These are phyloP conservation scores for Russula olivacea DNA, from an alignment of 768 basidiomycete genomes.

Conservation along the genomic window DNA sequence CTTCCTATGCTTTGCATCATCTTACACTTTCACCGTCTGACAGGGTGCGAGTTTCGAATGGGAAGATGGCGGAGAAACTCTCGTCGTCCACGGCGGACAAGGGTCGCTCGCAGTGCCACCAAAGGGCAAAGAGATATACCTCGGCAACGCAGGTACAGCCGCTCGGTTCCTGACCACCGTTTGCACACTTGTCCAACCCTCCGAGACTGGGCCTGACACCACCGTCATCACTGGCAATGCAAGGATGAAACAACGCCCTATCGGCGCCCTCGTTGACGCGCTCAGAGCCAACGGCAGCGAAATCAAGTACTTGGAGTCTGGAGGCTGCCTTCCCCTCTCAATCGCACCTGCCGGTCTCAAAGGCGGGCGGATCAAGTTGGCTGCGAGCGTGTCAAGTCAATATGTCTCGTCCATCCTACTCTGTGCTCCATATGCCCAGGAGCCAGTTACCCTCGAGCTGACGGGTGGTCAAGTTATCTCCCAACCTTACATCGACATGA, in stretches of 20 bases:
- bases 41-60: conserved; percentile 89
- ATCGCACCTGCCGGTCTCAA: conserved; percentile 79
- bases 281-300: conserved; percentile 72
- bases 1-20: conserved; percentile 4
- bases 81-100: conserved; percentile 83
- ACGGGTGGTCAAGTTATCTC: conserved; percentile 95
- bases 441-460: conserved; percentile 83
- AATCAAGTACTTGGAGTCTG: conserved; percentile 70
- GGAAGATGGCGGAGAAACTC: conserved; percentile 95
- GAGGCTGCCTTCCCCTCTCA: conserved; percentile 83
- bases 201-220: conserved; percentile 36
- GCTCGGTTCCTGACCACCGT: conserved; percentile 97
- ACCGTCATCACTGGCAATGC: conserved; percentile 96
- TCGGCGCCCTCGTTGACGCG: conserved; percentile 90
- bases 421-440: conserved; percentile 86
- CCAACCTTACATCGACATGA: conserved; percentile 99
- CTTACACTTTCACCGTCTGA: conserved; percentile 4
- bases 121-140: conserved; percentile 83
- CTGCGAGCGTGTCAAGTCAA: conserved; percentile 94
- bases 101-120: conserved; percentile 74
- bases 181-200: conserved; percentile 73
- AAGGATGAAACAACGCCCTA: conserved; percentile 97
- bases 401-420: conserved; percentile 97
- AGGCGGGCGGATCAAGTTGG: conserved; percentile 78
- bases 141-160: conserved; percentile 96